Conservation (phyloP, 192 early-diverging fungal species). For the Coemansia sp. region DNA sequence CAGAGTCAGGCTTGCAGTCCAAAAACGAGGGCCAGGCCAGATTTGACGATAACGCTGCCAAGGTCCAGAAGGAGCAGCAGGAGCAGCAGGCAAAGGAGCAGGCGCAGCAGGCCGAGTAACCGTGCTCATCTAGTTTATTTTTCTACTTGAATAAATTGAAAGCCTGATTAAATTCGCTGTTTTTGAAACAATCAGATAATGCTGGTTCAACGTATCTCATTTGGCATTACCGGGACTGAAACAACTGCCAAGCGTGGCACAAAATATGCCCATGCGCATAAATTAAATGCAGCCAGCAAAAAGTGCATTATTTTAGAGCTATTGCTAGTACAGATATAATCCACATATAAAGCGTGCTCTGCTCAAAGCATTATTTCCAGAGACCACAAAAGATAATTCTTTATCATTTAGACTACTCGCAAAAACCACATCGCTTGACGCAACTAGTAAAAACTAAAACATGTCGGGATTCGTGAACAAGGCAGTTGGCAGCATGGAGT, state of each 20-base stretch:
- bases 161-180: too few species aligned
- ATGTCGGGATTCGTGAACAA: conserved; percentile 11
- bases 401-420: too few species aligned
- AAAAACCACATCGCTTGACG: too few species aligned
- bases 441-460: neutral
- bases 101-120: neutral
- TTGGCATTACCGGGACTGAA: too few species aligned
- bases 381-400: neutral
- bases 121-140: neutral
- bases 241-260: neutral
- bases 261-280: neutral
- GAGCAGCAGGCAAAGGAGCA: neutral
- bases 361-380: neutral
- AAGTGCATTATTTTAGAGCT: neutral
- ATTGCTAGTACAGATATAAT: too few species aligned
- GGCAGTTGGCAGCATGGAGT: conserved; percentile 2
- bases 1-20: neutral
- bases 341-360: too few species aligned
- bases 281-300: neutral
- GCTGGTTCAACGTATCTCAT: too few species aligned
- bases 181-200: too few species aligned
- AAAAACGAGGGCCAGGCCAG: neutral
- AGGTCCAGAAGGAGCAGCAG: conserved; percentile 1
- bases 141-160: neutral
- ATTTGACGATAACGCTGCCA: neutral